Evolutionary conservation across 495 filamentous ascomycete species (phyloP).

Genomic region (Lasiosphaeria ovina): DNA sequence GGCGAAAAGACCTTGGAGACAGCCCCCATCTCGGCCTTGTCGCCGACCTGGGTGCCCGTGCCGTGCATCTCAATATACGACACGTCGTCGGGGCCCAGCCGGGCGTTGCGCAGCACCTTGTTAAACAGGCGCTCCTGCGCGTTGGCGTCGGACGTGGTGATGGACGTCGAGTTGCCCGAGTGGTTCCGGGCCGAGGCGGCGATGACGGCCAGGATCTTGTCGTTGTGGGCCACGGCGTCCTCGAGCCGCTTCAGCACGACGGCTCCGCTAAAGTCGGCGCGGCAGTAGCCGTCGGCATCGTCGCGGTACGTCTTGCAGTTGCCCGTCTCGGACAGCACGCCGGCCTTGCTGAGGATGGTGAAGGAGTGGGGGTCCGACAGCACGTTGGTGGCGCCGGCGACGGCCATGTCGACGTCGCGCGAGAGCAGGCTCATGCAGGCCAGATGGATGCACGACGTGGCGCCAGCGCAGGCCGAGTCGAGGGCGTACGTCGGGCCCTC

Average conservation of each 20-base stretch:
- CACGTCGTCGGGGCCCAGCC: constrained; percentile 62
- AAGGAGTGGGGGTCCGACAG: constrained; percentile 77
- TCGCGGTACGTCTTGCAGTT: constrained; percentile 76
- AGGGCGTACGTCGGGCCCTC: constrained; percentile 74
- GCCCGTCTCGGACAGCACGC: constrained; percentile 73
- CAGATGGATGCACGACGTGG: constrained; percentile 71
- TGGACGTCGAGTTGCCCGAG: constrained; percentile 66
- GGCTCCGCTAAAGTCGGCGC: constrained; percentile 64
- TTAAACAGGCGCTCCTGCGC: constrained; percentile 65
- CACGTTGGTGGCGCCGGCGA: constrained; percentile 74
- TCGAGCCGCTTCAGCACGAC: constrained; percentile 69
- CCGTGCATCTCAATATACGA: constrained; percentile 83
- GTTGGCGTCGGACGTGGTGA: constrained; percentile 67
- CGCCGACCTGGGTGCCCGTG: constrained; percentile 75
- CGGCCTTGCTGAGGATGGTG: constrained; percentile 70
- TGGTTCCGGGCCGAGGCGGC: constrained; percentile 65
- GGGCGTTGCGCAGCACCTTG: constrained; percentile 59
- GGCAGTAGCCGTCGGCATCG: constrained; percentile 70
- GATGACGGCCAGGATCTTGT: constrained; percentile 67
- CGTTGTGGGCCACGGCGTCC: constrained; percentile 69
- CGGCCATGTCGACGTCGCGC: constrained; percentile 74
- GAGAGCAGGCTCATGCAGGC: constrained; percentile 77
- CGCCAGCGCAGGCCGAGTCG: constrained; percentile 87
- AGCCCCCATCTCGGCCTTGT: constrained; percentile 69
- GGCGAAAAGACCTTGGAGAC: constrained; percentile 76